A percentile compares a stretch with the other conserved stretches of the same genome.
Evolutionary conservation across 2,329 filamentous ascomycete genomes (phyloP).

Genomic region (Ustilaginoidea virens): DNA sequence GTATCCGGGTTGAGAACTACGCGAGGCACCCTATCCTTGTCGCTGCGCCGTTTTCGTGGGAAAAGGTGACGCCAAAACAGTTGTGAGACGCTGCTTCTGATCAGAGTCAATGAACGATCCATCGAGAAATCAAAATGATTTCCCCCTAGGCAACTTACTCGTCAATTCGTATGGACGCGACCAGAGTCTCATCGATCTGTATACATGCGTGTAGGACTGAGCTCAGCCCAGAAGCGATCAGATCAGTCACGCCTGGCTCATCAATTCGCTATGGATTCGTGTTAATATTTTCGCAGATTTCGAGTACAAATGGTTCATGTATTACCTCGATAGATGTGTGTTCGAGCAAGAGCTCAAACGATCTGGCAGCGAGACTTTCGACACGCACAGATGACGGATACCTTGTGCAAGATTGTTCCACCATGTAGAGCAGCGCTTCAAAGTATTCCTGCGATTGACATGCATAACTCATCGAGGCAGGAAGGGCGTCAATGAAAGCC

Average conservation of each 20-base stretch:
- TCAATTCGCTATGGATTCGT: conserved; percentile 11
- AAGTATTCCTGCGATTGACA: conserved; percentile 31
- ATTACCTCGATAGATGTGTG: conserved; percentile 26
- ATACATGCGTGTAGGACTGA: conserved; percentile 17
- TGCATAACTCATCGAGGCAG: conserved; percentile 14
- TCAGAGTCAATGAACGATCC: not conserved
- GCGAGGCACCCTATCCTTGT: conserved; percentile 15
- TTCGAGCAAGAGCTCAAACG: conserved; percentile 19
- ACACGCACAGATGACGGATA: conserved; percentile 16
- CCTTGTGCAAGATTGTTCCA: not conserved
- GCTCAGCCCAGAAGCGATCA: conserved; percentile 14
- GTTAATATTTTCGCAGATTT: conserved; percentile 1
- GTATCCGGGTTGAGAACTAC: conserved; percentile 37
- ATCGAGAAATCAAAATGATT: conserved; percentile 2
- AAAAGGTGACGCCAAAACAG: conserved; percentile 54
- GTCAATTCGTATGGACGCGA: conserved; percentile 11
- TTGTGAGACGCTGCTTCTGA: conserved; percentile 16
- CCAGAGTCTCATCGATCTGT: conserved; percentile 12
- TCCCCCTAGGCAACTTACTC: too few species aligned
- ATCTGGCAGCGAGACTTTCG: conserved; percentile 13
- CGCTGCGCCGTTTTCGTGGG: conserved; percentile 20
- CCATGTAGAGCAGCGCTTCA: conserved; percentile 14
- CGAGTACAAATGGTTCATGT: conserved; percentile 2
- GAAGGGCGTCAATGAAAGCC: conserved; percentile 18
- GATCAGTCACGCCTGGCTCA: conserved; percentile 12